phyloP scores from a whole-genome alignment of 768 basidiomycete genomes.

The Daedaleopsis sinensis region DNA sequence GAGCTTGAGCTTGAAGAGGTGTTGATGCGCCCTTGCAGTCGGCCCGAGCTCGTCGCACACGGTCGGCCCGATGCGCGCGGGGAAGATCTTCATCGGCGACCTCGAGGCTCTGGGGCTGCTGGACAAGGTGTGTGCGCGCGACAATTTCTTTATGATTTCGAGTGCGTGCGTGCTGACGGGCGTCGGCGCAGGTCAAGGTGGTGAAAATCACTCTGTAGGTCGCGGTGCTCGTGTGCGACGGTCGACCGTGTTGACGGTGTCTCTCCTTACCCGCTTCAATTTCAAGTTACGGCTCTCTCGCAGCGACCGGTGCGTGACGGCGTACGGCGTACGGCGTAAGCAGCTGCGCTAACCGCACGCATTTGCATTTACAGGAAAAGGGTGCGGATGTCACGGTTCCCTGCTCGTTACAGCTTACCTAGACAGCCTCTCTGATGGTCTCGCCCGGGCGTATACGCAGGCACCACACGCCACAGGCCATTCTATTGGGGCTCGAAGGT shows the following conservation, averaged over 20 bases:
- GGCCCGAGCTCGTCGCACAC: conserved; percentile 69
- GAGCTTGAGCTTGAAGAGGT: too few species aligned
- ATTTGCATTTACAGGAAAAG: conserved; percentile 58
- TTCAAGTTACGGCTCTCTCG: conserved; percentile 86
- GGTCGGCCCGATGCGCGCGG: conserved; percentile 89
- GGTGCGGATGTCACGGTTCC: conserved; percentile 53
- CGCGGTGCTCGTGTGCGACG: too few species aligned
- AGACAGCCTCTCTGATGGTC: background rate
- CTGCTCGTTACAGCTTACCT: too few species aligned
- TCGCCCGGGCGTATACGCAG: conserved; percentile 40
- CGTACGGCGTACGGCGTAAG: background rate
- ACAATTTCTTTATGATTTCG: too few species aligned
- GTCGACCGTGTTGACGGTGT: too few species aligned
- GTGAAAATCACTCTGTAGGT: conserved; percentile 85
- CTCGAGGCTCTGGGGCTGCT: conserved; percentile 68
- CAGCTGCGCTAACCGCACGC: conserved; percentile 4
- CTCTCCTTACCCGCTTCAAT: too few species aligned
- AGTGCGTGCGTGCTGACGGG: too few species aligned
- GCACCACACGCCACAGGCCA: conserved; percentile 87
- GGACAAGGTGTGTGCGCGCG: conserved; percentile 73
- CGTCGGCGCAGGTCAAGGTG: conserved; percentile 57
- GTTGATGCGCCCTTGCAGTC: conserved; percentile 34
- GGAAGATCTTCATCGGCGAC: conserved; percentile 84
- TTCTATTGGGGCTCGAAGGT: conserved; percentile 80
- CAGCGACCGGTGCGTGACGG: conserved; percentile 73